Percentiles rank a stretch among this genome's conserved stretches.
Evolutionary conservation across 805 yeast species (phyloP).

Genomic region (Cyberlindnera misumaiensis): DNA sequence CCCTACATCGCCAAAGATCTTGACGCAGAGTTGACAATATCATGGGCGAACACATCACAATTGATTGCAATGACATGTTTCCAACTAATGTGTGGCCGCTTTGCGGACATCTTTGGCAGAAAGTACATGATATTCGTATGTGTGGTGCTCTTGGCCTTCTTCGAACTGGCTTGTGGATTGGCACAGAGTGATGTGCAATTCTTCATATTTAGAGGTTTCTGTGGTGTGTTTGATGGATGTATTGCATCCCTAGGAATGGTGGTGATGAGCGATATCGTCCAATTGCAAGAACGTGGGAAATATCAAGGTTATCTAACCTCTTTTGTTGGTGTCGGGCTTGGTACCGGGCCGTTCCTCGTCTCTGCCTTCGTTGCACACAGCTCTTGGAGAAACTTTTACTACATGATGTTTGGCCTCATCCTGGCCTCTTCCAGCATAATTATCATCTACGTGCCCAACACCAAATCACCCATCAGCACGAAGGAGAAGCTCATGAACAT

Average conservation of each 20-base stretch:
- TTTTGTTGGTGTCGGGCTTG: constrained; percentile 43
- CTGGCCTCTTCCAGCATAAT: constrained; percentile 41
- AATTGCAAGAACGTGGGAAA: constrained; percentile 46
- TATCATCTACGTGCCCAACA: constrained; percentile 34
- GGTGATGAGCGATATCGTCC: constrained; percentile 47
- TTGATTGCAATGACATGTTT: constrained; percentile 47
- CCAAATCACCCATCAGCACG: constrained; percentile 27
- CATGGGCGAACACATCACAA: constrained; percentile 56
- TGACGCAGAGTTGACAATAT: constrained; percentile 40
- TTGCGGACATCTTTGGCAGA: constrained; percentile 52
- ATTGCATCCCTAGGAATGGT: constrained; percentile 45
- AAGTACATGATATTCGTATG: constrained; percentile 38
- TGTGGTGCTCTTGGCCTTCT: constrained; percentile 33
- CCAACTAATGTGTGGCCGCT: constrained; percentile 47
- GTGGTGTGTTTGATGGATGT: constrained; percentile 55
- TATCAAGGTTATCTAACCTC: constrained; percentile 51
- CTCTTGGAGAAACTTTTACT: constrained; percentile 38
- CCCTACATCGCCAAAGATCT: constrained; percentile 42
- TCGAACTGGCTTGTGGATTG: constrained; percentile 47
- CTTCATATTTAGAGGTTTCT: constrained; percentile 46
- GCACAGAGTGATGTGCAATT: constrained; percentile 43
- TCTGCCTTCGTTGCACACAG: constrained; percentile 30
- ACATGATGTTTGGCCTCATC: constrained; percentile 33
- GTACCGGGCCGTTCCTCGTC: constrained; percentile 38
- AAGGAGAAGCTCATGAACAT: constrained; percentile 39